These are phyloP conservation scores for Dothideomycetidae sp. DNA, from an alignment of 2,329 filamentous ascomycete species.

Conservation along the genomic window DNA sequence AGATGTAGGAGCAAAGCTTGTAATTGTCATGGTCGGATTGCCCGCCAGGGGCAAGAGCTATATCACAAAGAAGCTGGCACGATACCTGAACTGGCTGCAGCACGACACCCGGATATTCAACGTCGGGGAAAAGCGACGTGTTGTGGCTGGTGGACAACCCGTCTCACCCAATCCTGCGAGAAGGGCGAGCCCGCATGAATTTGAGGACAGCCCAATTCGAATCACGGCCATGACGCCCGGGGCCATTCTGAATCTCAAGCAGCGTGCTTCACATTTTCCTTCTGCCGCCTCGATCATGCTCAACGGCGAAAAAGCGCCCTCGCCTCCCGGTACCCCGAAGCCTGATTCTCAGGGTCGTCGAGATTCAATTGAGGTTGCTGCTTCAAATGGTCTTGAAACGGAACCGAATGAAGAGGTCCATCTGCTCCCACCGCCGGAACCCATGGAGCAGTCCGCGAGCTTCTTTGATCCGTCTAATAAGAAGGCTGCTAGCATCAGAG, in stretches of 20 bases:
- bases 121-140: conserved; percentile 77
- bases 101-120: conserved; percentile 96
- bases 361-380: conserved; percentile 9
- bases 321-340: conserved; percentile 21
- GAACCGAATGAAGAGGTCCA: conserved; percentile 9
- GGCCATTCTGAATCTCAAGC: conserved; percentile 14
- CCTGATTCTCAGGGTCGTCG: conserved; percentile 1
- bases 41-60: conserved; percentile 95
- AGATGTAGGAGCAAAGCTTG: conserved; percentile 89
- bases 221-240: conserved; percentile 13
- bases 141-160: conserved; percentile 52
- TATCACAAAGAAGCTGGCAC: conserved; percentile 93
- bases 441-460: conserved; percentile 40
- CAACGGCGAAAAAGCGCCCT: conserved; percentile 37
- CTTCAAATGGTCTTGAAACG: background rate
- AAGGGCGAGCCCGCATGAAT: conserved; percentile 20
- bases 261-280: conserved; percentile 15
- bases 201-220: conserved; percentile 13
- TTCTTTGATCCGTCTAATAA: conserved; percentile 92
- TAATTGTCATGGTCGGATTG: conserved; percentile 96
- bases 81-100: conserved; percentile 94
- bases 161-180: conserved; percentile 13
- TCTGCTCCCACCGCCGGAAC: conserved; percentile 9
- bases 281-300: conserved; percentile 43
- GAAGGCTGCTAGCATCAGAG: conserved; percentile 65